phyloP scores from a whole-genome alignment of 306 rosid genomes.

The Prunus salicina region DNA sequence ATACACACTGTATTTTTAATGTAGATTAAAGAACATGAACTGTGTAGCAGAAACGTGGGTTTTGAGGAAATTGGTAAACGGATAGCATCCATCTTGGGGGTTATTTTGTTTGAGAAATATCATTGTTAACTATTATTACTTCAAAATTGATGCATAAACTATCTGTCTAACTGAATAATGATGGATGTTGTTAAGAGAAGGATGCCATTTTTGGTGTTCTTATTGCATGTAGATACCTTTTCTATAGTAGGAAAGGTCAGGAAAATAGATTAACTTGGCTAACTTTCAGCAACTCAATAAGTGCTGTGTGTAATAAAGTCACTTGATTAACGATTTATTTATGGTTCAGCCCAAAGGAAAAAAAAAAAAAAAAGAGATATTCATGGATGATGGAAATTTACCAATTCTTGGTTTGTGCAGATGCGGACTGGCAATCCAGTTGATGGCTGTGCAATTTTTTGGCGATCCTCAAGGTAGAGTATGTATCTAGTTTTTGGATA shows the following conservation, averaged over 20 bases:
- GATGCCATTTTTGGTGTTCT: background rate
- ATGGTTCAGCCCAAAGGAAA: background rate
- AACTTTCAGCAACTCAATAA: background rate
- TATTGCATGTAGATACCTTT: background rate
- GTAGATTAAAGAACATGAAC: background rate
- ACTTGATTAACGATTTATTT: background rate
- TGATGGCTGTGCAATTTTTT: constrained; percentile 95
- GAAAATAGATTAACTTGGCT: background rate
- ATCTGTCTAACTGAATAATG: background rate
- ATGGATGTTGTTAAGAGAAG: constrained; percentile 6
- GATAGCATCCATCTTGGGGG: background rate
- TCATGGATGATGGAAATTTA: constrained; percentile 29
- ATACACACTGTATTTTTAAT: background rate
- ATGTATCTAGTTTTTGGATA: background rate
- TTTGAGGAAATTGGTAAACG: background rate
- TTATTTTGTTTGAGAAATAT: background rate
- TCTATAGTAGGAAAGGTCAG: background rate
- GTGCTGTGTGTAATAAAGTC: background rate
- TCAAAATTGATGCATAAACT: background rate
- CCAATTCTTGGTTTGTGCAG: constrained; percentile 50
- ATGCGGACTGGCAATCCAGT: constrained; percentile 81
- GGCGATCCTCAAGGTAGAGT: constrained; percentile 82
- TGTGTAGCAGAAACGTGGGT: background rate
- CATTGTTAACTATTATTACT: background rate
- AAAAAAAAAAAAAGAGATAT: background rate